Evolutionary conservation across 2,329 filamentous ascomycete species (phyloP).

Genomic region (Phaeosphaeria sp.): DNA sequence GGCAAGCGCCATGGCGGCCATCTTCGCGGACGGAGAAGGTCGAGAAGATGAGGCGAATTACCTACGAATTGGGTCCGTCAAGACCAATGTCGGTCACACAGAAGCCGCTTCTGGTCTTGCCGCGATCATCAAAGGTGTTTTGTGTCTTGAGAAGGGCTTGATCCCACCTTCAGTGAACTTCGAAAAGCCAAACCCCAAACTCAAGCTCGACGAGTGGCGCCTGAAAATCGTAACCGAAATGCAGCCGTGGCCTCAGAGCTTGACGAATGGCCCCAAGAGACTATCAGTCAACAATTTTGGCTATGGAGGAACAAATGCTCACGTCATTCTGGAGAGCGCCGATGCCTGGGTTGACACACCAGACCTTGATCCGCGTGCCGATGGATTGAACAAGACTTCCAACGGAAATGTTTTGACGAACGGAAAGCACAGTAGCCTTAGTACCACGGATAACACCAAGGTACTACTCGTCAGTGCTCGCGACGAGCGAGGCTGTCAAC

Average conservation of each 20-base stretch:
- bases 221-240: background rate
- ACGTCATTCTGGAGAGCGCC: background rate
- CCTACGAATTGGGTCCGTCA: slow-evolving; percentile 32
- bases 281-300: background rate
- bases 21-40: slow-evolving; percentile 14
- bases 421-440: no score
- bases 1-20: slow-evolving; percentile 7
- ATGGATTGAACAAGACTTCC: no score
- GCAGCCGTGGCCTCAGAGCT: background rate
- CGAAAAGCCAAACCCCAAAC: background rate
- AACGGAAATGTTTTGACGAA: no score
- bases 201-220: background rate
- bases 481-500: background rate
- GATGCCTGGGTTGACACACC: background rate
- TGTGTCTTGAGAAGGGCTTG: background rate
- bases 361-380: no score
- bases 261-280: background rate
- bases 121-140: slow-evolving; percentile 33
- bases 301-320: background rate
- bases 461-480: no score
- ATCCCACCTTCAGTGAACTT: background rate
- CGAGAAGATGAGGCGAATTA: slow-evolving; percentile 48
- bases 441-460: no score
- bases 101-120: slow-evolving; percentile 47
- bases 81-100: slow-evolving; percentile 43